A percentile compares a stretch with the other conserved stretches of the same genome.
Conservation (phyloP, 225 moss, liverwort and hornwort genomes). For the Rhytidiadelphus loreus region DNA sequence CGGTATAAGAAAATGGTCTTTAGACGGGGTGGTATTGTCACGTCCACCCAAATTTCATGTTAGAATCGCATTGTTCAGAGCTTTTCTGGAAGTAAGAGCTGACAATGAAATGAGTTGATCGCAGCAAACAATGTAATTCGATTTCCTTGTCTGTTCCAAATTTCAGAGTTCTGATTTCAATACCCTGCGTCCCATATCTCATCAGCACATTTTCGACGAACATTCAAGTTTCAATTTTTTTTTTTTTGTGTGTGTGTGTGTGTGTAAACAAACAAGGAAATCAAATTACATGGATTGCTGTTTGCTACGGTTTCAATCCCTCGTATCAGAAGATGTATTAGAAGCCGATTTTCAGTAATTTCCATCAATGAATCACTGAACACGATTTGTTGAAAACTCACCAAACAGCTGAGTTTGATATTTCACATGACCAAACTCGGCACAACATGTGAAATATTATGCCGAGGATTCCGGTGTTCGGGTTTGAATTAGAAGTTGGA, state of each 20-base stretch:
- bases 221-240: neutral
- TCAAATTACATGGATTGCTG: too few relatives aligned
- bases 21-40: neutral
- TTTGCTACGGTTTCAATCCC: neutral
- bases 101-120: neutral
- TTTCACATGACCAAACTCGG: neutral
- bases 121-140: neutral
- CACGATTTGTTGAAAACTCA: neutral
- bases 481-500: neutral
- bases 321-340: neutral
- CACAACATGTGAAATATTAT: neutral
- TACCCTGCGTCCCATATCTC: neutral
- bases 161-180: neutral
- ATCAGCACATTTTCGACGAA: neutral
- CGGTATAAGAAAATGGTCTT: neutral
- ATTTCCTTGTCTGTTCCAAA: neutral
- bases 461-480: neutral
- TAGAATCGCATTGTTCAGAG: neutral
- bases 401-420: neutral
- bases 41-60: neutral
- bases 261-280: neutral
- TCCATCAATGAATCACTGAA: neutral
- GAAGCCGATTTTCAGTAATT: neutral
- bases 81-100: neutral
- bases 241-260: too few relatives aligned